A percentile compares a stretch with the other conserved stretches of the same genome.
Conservation (phyloP, 768 basidiomycete species). For the Hypholoma fasciculare region DNA sequence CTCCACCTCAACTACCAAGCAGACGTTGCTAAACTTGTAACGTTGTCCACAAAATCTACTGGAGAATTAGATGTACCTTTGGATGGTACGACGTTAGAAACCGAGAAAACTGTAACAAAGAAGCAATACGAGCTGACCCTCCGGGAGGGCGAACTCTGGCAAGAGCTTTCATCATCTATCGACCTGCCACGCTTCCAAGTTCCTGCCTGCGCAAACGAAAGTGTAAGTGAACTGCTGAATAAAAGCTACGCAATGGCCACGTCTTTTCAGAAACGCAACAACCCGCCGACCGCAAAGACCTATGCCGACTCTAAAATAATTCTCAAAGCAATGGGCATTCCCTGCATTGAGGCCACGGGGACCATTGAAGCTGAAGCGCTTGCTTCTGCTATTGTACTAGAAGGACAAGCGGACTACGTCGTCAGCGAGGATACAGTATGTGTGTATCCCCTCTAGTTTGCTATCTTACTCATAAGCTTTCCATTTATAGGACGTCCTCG, state of each 20-base stretch:
- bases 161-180: slow-evolving; percentile 13
- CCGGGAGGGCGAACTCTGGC: slow-evolving; percentile 67
- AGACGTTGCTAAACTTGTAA: slow-evolving; percentile 44
- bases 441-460: slow-evolving; percentile 1
- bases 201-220: not conserved
- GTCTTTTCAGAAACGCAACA: slow-evolving; percentile 65
- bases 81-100: slow-evolving; percentile 24
- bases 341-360: slow-evolving; percentile 65
- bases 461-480: not conserved
- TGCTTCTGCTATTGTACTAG: slow-evolving; percentile 72
- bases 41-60: slow-evolving; percentile 29
- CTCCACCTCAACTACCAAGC: slow-evolving; percentile 52
- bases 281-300: slow-evolving; percentile 61
- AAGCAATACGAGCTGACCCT: slow-evolving; percentile 57
- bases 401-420: slow-evolving; percentile 83
- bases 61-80: not conserved
- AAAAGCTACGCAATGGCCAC: slow-evolving; percentile 58
- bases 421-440: slow-evolving; percentile 87
- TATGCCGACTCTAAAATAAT: slow-evolving; percentile 74
- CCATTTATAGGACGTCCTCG: slow-evolving; percentile 65
- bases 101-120: slow-evolving; percentile 56
- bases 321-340: slow-evolving; percentile 79
- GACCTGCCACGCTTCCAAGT: not conserved
- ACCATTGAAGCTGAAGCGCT: slow-evolving; percentile 86
- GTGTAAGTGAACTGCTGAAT: slow-evolving; percentile 34